phyloP scores from a whole-genome alignment of 805 yeast species.

The Saccharomycopsis sp. region DNA sequence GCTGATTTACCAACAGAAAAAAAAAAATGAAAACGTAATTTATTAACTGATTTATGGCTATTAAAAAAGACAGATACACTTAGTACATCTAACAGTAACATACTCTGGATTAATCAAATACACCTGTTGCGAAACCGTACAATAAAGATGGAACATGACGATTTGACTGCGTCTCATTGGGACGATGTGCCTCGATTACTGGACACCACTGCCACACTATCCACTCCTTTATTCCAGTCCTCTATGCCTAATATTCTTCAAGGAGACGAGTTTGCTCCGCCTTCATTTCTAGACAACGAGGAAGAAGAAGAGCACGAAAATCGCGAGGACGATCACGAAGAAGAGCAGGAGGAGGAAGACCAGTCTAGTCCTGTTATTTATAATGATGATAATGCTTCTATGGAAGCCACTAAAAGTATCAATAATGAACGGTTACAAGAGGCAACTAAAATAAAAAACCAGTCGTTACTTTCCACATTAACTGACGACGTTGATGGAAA shows the following conservation, averaged over 20 bases:
- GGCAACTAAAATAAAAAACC: constrained; percentile 21
- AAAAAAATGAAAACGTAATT: not conserved
- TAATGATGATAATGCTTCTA: constrained; percentile 5
- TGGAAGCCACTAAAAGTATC: constrained; percentile 13
- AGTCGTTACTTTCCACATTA: constrained; percentile 22
- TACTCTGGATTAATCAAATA: no score
- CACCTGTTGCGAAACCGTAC: no score
- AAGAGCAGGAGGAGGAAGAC: constrained; percentile 19
- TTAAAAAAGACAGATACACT: no score
- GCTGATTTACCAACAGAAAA: not conserved
- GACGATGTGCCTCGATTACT: constrained; percentile 44
- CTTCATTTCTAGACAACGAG: constrained; percentile 20
- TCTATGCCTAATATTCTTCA: constrained; percentile 21
- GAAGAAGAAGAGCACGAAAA: constrained; percentile 21
- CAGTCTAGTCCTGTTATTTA: constrained; percentile 3
- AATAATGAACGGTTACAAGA: constrained; percentile 16
- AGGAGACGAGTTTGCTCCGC: constrained; percentile 26
- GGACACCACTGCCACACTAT: constrained; percentile 23
- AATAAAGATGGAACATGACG: constrained; percentile 41
- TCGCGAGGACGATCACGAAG: constrained; percentile 8
- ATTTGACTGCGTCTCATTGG: constrained; percentile 53
- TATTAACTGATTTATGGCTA: not conserved
- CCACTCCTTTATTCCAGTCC: constrained; percentile 6
- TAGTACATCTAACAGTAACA: no score
- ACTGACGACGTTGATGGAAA: constrained; percentile 10